Conservation (phyloP, 305 asterid genomes). For the Solanum hybrid region DNA sequence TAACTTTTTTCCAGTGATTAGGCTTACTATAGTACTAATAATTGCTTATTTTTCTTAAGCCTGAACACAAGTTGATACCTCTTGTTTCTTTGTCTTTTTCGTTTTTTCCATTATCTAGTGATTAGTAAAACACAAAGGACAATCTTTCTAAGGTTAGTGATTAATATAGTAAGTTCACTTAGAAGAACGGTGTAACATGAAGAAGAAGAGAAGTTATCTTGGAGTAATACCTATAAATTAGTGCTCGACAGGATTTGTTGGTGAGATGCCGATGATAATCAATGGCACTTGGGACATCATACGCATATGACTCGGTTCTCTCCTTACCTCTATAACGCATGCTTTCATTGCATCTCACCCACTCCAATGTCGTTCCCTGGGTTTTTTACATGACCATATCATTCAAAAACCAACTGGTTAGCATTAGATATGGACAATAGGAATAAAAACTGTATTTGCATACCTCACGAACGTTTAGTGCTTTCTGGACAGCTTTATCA, state of each 20-base stretch:
- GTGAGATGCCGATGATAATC: slow-evolving; percentile 14
- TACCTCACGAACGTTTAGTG: slow-evolving; percentile 19
- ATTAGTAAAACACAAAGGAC: neutral
- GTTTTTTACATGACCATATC: neutral
- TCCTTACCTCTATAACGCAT: neutral
- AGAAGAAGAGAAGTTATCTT: neutral
- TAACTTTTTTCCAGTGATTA: neutral
- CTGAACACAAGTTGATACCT: neutral
- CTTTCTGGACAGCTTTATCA: slow-evolving; percentile 13
- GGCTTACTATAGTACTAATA: neutral
- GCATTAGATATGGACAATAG: neutral
- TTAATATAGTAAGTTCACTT: neutral
- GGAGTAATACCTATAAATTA: slow-evolving; percentile 16
- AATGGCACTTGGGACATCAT: slow-evolving; percentile 7
- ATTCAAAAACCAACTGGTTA: neutral
- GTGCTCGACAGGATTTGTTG: slow-evolving; percentile 8
- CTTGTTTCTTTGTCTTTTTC: neutral
- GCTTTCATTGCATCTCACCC: slow-evolving; percentile 20
- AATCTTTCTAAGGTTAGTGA: neutral
- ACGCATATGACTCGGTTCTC: neutral
- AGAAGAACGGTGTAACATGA: neutral
- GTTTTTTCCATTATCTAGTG: neutral
- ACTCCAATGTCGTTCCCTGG: slow-evolving; percentile 19
- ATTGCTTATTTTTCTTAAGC: neutral
- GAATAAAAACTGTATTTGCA: neutral